Conservation (phyloP, 768 basidiomycete genomes). For the Mycena indigotica region DNA sequence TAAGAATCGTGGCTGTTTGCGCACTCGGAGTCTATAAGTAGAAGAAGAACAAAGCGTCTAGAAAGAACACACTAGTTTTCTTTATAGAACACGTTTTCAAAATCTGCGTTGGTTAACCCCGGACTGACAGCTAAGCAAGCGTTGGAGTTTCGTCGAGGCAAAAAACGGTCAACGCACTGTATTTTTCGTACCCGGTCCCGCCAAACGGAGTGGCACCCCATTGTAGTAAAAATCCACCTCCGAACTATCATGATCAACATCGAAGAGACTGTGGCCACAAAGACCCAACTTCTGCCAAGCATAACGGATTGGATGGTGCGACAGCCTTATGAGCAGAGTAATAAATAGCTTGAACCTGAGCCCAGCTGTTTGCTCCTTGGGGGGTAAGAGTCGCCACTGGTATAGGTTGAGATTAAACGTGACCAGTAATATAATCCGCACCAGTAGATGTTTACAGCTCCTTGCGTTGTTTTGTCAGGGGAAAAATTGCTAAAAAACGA, state of each 20-base stretch:
- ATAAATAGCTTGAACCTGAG: constrained; percentile 52
- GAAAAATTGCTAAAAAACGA: constrained; percentile 42
- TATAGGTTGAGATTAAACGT: background rate
- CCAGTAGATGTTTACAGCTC: constrained; percentile 54
- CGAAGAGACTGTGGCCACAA: background rate
- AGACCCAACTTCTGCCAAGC: constrained; percentile 46
- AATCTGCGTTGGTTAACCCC: constrained; percentile 46
- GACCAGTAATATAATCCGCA: constrained; percentile 25
- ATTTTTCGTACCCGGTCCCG: constrained; percentile 56
- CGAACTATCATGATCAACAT: constrained; percentile 41
- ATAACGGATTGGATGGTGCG: constrained; percentile 50
- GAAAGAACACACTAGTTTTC: constrained; percentile 46
- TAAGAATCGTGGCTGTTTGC: constrained; percentile 55
- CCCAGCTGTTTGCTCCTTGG: constrained; percentile 49
- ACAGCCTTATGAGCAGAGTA: constrained; percentile 46
- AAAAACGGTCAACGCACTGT: constrained; percentile 33
- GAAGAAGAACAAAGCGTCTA: background rate
- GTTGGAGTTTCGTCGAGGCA: background rate
- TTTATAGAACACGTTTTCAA: constrained; percentile 54
- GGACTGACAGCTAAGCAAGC: constrained; percentile 28
- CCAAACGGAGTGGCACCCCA: constrained; percentile 46
- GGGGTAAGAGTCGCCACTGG: constrained; percentile 56
- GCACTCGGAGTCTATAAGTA: constrained; percentile 29
- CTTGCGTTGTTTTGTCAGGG: constrained; percentile 46
- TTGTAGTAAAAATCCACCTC: constrained; percentile 48